These are phyloP conservation scores for Penicillium silybi DNA, from an alignment of 495 filamentous ascomycete genomes.

Conservation along the genomic window DNA sequence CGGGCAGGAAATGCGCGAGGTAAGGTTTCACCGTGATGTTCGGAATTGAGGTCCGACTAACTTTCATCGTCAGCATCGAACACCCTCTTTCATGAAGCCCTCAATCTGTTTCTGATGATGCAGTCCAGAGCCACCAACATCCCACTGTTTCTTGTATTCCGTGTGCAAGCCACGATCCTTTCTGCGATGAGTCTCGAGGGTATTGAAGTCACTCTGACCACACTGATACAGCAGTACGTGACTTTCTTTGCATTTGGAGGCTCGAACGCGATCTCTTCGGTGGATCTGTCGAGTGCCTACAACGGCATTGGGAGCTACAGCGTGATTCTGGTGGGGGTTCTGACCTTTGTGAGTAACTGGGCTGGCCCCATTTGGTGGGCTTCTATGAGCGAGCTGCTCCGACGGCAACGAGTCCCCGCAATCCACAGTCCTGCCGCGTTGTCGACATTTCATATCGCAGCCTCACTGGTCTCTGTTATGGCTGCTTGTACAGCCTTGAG, in stretches of 20 bases:
- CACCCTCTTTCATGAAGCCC: conserved; percentile 55
- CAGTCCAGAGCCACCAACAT: conserved; percentile 80
- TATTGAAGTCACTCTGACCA: conserved; percentile 58
- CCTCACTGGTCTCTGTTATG: conserved; percentile 70
- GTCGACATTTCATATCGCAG: conserved; percentile 62
- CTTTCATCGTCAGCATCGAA: conserved; percentile 9
- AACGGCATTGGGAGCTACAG: conserved; percentile 74
- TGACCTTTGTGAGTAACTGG: conserved; percentile 91
- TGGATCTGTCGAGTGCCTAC: conserved; percentile 79
- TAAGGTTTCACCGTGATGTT: conserved; percentile 7
- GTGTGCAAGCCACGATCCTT: conserved; percentile 53
- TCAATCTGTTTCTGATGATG: conserved; percentile 77
- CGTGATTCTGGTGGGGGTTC: conserved; percentile 61
- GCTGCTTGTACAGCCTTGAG: conserved; percentile 77
- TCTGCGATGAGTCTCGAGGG: conserved; percentile 40
- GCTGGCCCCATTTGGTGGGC: conserved; percentile 86
- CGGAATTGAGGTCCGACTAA: conserved; percentile 9
- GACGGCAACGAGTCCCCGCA: conserved; percentile 28
- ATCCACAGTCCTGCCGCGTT: conserved; percentile 47
- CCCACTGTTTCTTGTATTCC: conserved; percentile 75
- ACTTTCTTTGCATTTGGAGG: conserved; percentile 91
- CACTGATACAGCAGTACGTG: conserved; percentile 64
- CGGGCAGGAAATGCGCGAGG: conserved; percentile 1
- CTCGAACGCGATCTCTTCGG: conserved; percentile 86
- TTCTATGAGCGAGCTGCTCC: conserved; percentile 53